Evolutionary conservation across 2,329 filamentous ascomycete species (phyloP), one percentile per base, ranked within the genome.

Genomic region (Geosmithia flava): DNA sequence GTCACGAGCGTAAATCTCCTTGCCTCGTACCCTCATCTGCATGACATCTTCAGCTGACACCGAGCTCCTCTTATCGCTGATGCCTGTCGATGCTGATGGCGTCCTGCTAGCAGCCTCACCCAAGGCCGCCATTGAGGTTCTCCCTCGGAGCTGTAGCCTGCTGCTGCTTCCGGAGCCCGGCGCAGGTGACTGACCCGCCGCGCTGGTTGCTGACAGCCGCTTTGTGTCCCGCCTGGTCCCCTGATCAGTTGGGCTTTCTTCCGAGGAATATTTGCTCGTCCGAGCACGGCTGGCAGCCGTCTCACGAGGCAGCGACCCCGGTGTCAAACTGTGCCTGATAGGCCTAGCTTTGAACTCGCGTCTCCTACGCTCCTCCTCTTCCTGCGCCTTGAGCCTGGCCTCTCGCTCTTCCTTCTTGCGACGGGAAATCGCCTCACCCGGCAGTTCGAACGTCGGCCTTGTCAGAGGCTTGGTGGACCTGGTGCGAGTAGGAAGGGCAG

Each of bases 341-440:
- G 80, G 79, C 37, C 71, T 71, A 6, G 79, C 80, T 59, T 81
- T 83, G 67, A 83, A 83, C 55, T 82, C 76, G 48, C 79, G 75
- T 48, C 72, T 71, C 59, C 70, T 76, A 20, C 68, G 72, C 51
- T 79, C 75, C 53, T 81, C 78, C 53, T 81, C 78, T 54, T 79
- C 77, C 55, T 81, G 70, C 3, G 69, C 70, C 52, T 66, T 72
- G 42, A 82, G 62, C 52, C 70, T 73, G 49, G 75, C 68, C 55
- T 80, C 72, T 48, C 71, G 68, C 57, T 78, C 67, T 62, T 81
- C 70, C 53, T 72, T 67, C 63, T 80, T 76, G 27, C 81, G 44
- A 13, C 74, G 71, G 43, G 78, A 73, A 10, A 81, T 69, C 33
- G 75, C 76, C 44, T 83, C 80, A 8, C 80, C 79, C 1, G 79